These are phyloP conservation scores for Colletotrichum noveboracense DNA, from an alignment of 2,329 filamentous ascomycete species.

Conservation along the genomic window DNA sequence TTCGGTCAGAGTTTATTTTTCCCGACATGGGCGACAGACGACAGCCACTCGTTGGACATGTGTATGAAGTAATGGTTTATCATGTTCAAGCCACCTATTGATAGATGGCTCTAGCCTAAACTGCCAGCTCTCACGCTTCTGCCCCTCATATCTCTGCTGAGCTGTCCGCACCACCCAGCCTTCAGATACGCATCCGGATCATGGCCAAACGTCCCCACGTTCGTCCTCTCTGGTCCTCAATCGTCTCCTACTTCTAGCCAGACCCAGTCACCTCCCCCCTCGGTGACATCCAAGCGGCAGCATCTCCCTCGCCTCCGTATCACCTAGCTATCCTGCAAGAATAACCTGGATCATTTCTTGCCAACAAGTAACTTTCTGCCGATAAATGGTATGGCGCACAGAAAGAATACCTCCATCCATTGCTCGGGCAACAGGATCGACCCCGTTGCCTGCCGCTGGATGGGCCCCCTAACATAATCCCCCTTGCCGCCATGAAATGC, in stretches of 20 bases:
- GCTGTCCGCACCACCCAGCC: not conserved
- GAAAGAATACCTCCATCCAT: not conserved
- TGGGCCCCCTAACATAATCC: not conserved
- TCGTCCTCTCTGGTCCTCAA: not conserved
- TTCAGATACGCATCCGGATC: constrained; percentile 14
- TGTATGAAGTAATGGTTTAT: constrained; percentile 13
- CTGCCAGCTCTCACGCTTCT: constrained; percentile 7
- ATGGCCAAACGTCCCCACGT: not conserved
- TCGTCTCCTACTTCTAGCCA: not conserved
- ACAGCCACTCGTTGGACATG: not conserved
- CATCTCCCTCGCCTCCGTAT: not conserved
- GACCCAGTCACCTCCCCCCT: not conserved
- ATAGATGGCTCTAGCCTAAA: constrained; percentile 15
- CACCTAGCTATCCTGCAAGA: not conserved
- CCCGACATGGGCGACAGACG: not conserved
- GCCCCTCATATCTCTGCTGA: not conserved
- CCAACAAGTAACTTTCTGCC: not conserved
- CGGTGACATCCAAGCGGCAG: not conserved
- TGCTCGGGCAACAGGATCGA: not conserved
- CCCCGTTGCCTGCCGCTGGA: not conserved
- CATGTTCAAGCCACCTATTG: constrained; percentile 18
- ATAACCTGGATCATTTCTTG: not conserved
- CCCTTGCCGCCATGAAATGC: not conserved
- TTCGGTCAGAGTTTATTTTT: not conserved
- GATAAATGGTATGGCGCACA: not conserved